Conservation (phyloP, 2,329 filamentous ascomycete genomes). For the Cladophialophora immunda region DNA sequence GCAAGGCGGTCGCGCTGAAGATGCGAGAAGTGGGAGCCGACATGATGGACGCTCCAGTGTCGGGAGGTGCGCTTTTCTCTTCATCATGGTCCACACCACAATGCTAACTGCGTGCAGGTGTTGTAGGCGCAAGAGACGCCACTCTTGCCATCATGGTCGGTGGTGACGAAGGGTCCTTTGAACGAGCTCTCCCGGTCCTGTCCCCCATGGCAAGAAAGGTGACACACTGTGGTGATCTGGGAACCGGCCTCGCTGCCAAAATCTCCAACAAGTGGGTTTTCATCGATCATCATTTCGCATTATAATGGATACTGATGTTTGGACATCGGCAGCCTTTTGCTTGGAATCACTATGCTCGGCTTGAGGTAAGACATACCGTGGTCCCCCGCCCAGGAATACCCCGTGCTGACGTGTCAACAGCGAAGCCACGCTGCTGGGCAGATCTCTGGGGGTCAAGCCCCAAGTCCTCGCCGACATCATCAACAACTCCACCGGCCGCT, state of each 20-base stretch:
- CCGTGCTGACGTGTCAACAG: not conserved
- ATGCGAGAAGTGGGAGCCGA: constrained; percentile 18
- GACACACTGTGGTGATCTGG: constrained; percentile 12
- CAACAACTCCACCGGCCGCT: constrained; percentile 12
- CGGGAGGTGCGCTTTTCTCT: constrained; percentile 3
- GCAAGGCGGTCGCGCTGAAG: constrained; percentile 13
- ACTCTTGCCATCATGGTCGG: constrained; percentile 19
- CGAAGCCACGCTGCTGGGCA: constrained; percentile 14
- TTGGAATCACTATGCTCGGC: constrained; percentile 14
- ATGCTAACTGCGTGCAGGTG: not conserved
- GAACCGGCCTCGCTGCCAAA: constrained; percentile 14
- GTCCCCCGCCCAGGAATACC: not conserved
- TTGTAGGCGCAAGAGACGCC: constrained; percentile 17
- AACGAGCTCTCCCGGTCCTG: constrained; percentile 7
- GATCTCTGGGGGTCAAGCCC: constrained; percentile 7
- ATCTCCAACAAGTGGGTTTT: constrained; percentile 18
- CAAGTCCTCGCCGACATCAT: constrained; percentile 14
- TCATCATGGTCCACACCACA: not conserved
- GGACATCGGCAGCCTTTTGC: constrained; percentile 11
- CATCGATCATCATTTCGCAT: not conserved
- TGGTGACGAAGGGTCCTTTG: constrained; percentile 9
- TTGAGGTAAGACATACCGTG: not conserved
- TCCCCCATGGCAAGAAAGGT: constrained; percentile 2
- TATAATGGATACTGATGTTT: not conserved
- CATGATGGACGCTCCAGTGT: constrained; percentile 20